Base-by-base conservation (phyloP, 768 basidiomycete genomes). In the Auriscalpium vulgare region DNA sequence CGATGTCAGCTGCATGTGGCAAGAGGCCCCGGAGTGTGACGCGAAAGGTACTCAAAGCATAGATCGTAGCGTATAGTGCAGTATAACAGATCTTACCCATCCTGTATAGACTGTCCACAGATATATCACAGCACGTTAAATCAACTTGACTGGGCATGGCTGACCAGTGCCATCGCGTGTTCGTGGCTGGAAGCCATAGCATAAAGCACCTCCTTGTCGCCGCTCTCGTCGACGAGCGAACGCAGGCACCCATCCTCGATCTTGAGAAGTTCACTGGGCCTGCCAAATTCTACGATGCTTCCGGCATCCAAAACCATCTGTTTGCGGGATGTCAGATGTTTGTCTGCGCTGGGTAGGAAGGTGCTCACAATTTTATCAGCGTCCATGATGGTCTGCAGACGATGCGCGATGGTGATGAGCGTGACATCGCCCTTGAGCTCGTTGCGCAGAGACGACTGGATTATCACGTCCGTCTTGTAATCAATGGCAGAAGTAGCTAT, bases 371-470 rank as follows among this genome's bases (percentile, higher is more conserved):
- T 79, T 60, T 79, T 79, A 63, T 85, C 82, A 4, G 81, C 78
- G 53, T 83, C 82, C 72, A 82, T 81, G 57, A 84, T 78, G 9
- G 78, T 84, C 55, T 76, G 74, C 8, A 81, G 63, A 16, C 83
- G 74, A 64, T 84, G 82, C 1, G 83, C 83, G 38, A 85, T 74
- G n/a, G 80, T 83, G 23, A 84, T 68, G n/a, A 84, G 67, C 0
- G 83, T 84, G 0, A 74, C 73, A 47, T 70, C 75, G 19, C 66
- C 66, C 10, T 65, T 67, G 6, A 80, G 63, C 58, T 74, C 74
- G 23, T 71, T 71, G 10, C 82, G 72, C 53, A 85, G 75, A 1
- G 81, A 79, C 5, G 69, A 67, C 65, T 85, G 84, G 56, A 85
- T 84, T 54, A 77, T 65, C 0, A 73, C 63, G 62, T 85, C 84